phyloP scores from a whole-genome alignment of 169 alveolate species.

The Ichthyophthirius multifiliis region DNA sequence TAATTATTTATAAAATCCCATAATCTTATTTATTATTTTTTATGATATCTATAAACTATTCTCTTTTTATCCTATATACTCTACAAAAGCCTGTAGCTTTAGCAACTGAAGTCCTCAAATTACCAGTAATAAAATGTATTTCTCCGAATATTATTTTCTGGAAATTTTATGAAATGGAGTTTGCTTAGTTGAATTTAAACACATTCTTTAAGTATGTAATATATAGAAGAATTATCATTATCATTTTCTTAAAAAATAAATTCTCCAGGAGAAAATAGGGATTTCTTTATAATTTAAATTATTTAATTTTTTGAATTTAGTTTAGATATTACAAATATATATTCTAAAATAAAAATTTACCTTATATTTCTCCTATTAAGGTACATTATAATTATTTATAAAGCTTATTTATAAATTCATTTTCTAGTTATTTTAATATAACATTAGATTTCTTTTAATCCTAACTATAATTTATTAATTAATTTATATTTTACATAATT shows the following conservation, averaged over 20 bases:
- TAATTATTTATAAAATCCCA: slow-evolving; percentile 20
- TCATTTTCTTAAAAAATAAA: slow-evolving; percentile 9
- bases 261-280: slow-evolving; percentile 12
- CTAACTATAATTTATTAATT: too few relatives aligned
- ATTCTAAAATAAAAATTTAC: too few relatives aligned
- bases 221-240: slow-evolving; percentile 4
- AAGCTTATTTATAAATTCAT: too few relatives aligned
- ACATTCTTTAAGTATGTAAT: background rate
- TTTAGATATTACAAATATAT: background rate
- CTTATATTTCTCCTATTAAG: too few relatives aligned
- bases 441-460: too few relatives aligned
- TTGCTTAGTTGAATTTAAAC: background rate
- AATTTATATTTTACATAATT: too few relatives aligned
- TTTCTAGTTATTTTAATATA: too few relatives aligned
- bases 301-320: background rate
- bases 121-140: slow-evolving; percentile 26
- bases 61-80: slow-evolving; percentile 16
- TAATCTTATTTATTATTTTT: slow-evolving; percentile 9
- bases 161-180: background rate
- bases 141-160: slow-evolving; percentile 7
- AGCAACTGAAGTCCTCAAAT: background rate
- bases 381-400: too few relatives aligned
- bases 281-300: background rate
- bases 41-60: background rate
- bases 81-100: background rate